Evolutionary conservation across 225 moss, liverwort and hornwort genomes (phyloP).

Genomic region (Thuidium tamariscinum): DNA sequence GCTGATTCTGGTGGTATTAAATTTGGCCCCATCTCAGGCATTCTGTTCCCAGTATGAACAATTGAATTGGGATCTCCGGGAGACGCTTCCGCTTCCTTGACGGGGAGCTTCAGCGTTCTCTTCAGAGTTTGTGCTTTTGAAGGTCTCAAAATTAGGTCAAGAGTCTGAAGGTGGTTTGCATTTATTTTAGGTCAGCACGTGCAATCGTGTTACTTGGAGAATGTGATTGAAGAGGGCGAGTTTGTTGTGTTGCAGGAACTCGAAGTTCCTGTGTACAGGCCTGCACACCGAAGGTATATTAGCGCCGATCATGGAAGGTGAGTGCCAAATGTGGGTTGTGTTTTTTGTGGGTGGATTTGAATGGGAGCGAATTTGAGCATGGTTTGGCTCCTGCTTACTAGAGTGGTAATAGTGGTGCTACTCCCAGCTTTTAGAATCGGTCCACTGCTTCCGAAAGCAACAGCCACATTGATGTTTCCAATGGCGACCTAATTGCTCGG

Average conservation of each 20-base stretch:
- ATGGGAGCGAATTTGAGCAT: too few species aligned
- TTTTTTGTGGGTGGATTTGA: not conserved
- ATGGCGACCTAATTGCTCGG: slow-evolving; percentile 41
- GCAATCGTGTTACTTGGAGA: slow-evolving; percentile 12
- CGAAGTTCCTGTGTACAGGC: not conserved
- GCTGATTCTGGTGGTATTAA: too few species aligned
- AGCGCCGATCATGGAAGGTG: slow-evolving; percentile 35
- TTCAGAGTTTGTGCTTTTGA: too few species aligned
- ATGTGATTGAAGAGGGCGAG: slow-evolving; percentile 79
- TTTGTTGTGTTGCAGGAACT: slow-evolving; percentile 8
- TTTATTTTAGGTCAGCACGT: not conserved
- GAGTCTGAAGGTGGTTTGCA: too few species aligned
- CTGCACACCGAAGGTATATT: slow-evolving; percentile 15
- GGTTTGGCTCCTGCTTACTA: slow-evolving; percentile 1
- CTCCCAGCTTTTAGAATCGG: slow-evolving; percentile 57
- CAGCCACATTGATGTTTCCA: slow-evolving; percentile 89
- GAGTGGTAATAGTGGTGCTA: not conserved
- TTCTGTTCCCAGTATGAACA: too few species aligned
- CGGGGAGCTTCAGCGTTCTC: too few species aligned
- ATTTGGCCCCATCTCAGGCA: too few species aligned
- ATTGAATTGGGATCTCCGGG: too few species aligned
- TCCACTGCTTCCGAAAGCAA: slow-evolving; percentile 95
- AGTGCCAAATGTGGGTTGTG: not conserved
- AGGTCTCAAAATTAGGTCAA: too few species aligned
- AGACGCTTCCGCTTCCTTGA: too few species aligned